Percentiles rank a stretch among this genome's conserved stretches.
These are phyloP conservation scores for Mycena leptocephala DNA, from an alignment of 768 basidiomycete genomes.

Conservation along the genomic window DNA sequence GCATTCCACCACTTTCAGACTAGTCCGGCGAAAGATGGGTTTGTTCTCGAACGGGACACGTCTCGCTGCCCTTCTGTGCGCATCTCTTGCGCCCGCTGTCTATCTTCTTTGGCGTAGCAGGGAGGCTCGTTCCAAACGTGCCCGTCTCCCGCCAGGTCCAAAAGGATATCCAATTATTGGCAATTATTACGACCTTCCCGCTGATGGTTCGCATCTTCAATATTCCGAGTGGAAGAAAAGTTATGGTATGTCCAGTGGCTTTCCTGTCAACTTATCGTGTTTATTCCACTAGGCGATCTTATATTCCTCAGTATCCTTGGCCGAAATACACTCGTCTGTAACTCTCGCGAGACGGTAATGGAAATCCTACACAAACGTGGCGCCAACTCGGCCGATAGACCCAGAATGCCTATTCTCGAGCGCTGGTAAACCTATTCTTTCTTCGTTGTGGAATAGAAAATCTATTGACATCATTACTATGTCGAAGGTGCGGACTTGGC, in stretches of 20 bases:
- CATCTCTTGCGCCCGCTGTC: background rate
- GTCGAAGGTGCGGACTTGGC: background rate
- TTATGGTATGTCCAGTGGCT: conserved; percentile 1
- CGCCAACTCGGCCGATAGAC: conserved; percentile 1
- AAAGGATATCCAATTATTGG: background rate
- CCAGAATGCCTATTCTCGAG: background rate
- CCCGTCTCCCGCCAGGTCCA: background rate
- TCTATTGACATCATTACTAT: background rate
- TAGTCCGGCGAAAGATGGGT: background rate
- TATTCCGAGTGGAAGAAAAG: conserved; percentile 1
- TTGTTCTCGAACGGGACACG: background rate
- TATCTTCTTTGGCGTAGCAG: background rate
- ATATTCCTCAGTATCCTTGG: conserved; percentile 1
- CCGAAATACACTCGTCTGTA: background rate
- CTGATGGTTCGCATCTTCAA: background rate
- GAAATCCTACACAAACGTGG: background rate
- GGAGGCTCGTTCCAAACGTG: background rate
- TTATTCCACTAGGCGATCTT: background rate
- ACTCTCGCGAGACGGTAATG: background rate
- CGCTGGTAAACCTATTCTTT: background rate
- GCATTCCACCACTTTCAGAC: background rate
- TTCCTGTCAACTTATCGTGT: background rate
- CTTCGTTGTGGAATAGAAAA: background rate
- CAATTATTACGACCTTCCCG: background rate
- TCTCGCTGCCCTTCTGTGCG: background rate